phyloP scores from a whole-genome alignment of 2,329 filamentous ascomycete species.

The Cytospora mali region DNA sequence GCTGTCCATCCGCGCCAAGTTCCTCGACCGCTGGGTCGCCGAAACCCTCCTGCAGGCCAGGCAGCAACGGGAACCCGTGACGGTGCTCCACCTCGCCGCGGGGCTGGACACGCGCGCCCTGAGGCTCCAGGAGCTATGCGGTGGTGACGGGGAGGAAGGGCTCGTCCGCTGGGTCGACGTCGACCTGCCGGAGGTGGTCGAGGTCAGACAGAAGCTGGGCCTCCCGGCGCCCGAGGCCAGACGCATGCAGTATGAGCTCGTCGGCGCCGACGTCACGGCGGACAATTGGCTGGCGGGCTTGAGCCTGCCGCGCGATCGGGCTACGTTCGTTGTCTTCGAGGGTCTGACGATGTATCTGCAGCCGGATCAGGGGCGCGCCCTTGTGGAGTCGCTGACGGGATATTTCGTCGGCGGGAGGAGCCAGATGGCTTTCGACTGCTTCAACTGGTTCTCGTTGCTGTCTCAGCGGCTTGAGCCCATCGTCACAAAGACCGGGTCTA shows the following conservation, averaged over 20 bases:
- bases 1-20: constrained; percentile 15
- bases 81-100: constrained; percentile 26
- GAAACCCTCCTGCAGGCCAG: constrained; percentile 15
- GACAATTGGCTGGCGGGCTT: constrained; percentile 23
- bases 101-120: constrained; percentile 27
- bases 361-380: constrained; percentile 6
- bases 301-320: constrained; percentile 5
- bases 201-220: constrained; percentile 13
- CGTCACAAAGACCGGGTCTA: constrained; percentile 15
- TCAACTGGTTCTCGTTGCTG: constrained; percentile 9
- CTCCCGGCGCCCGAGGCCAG: constrained; percentile 6
- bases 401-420: constrained; percentile 15
- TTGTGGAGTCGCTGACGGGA: constrained; percentile 19
- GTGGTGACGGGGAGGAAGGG: neutral
- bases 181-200: constrained; percentile 27
- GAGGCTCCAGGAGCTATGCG: constrained; percentile 11
- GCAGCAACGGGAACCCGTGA: constrained; percentile 11
- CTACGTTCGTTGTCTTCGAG: constrained; percentile 26
- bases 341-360: constrained; percentile 28
- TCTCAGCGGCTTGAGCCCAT: constrained; percentile 21
- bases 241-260: constrained; percentile 15
- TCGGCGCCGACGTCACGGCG: constrained; percentile 22
- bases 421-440: constrained; percentile 25
- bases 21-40: constrained; percentile 20
- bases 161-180: constrained; percentile 24